Evolutionary conservation across 225 moss, liverwort and hornwort genomes (phyloP), one percentile per base, ranked within the genome.

Genomic region (Marchantia paleacea): DNA sequence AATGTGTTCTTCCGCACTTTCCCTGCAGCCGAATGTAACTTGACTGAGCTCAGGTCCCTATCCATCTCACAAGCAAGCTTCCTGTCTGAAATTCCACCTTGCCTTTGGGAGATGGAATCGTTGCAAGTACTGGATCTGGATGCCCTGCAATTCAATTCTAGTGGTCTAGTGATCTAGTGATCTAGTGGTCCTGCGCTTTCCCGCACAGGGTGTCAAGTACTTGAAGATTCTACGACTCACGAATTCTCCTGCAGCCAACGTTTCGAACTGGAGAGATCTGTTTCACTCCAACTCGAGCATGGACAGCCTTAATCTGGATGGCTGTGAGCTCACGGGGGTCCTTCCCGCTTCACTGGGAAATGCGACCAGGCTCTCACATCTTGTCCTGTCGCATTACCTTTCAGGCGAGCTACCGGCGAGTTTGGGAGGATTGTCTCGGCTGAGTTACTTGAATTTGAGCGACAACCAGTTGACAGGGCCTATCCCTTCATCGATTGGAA

Each of bases 371-470:
- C n/a, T n/a, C n/a, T n/a, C n/a, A n/a, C n/a, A n/a, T n/a, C n/a
- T n/a, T n/a, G n/a, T n/a, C n/a, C n/a, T n/a, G n/a, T n/a, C n/a
- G n/a, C n/a, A n/a, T n/a, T n/a, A n/a, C n/a, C n/a, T n/a, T n/a
- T n/a, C n/a, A n/a, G 60, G 20, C 20, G 19, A 6, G 19, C 19
- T 10, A 9, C 57, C 57, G 19, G 10, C 57, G n/a, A 7, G n/a
- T 1, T 61, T 61, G 7, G 60, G 20, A 2, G 60, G 2, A 22
- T 6, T 2, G 60, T 61, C 60, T 20, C 60, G 60, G 20, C 81
- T 94, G 7, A 77, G 47, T n/a, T 62, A 49, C 31, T 25, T 87
- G 68, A 81, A 84, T 31, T 75, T 87, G 47, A 69, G 78, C 16
- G 0, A 53, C 26, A 84, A 84, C 48, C 2, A 16, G 1, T 66